Conservation (phyloP, 257 asterid species). For the Capsicum baccatum region DNA sequence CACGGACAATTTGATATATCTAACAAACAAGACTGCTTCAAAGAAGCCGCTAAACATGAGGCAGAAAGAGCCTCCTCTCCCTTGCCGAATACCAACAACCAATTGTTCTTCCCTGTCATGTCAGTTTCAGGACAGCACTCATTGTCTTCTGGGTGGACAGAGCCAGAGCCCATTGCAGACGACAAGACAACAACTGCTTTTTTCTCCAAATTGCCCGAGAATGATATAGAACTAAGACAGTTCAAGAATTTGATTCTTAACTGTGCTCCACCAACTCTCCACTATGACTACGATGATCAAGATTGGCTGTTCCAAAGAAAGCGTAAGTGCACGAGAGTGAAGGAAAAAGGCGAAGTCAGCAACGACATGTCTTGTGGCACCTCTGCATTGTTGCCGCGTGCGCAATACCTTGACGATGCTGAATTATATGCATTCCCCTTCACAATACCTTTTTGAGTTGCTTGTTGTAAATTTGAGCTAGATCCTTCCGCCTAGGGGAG, state of each 20-base stretch:
- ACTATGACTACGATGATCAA: slow-evolving; percentile 37
- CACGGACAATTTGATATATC: background rate
- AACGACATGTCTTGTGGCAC: slow-evolving; percentile 38
- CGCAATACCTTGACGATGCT: slow-evolving; percentile 53
- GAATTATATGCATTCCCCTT: slow-evolving; percentile 63
- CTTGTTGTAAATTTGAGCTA: background rate
- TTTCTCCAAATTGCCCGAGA: slow-evolving; percentile 38
- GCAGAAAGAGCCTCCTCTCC: background rate
- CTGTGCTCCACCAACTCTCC: slow-evolving; percentile 48
- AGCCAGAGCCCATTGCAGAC: background rate
- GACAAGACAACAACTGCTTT: slow-evolving; percentile 35
- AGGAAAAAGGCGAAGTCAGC: slow-evolving; percentile 33
- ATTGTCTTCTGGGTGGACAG: background rate
- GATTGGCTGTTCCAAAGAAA: slow-evolving; percentile 60
- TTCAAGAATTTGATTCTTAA: slow-evolving; percentile 47
- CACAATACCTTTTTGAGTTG: slow-evolving; percentile 59
- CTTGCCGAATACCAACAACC: background rate
- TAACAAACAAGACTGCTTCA: background rate
- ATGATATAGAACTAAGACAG: slow-evolving; percentile 27
- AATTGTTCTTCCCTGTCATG: background rate
- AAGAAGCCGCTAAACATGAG: background rate
- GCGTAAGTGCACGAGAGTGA: slow-evolving; percentile 11
- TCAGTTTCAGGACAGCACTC: background rate
- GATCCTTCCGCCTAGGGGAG: background rate
- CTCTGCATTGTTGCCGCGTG: slow-evolving; percentile 47